Evolutionary conservation across 2,329 filamentous ascomycete genomes (phyloP).

Genomic region (Metarhizium album): DNA sequence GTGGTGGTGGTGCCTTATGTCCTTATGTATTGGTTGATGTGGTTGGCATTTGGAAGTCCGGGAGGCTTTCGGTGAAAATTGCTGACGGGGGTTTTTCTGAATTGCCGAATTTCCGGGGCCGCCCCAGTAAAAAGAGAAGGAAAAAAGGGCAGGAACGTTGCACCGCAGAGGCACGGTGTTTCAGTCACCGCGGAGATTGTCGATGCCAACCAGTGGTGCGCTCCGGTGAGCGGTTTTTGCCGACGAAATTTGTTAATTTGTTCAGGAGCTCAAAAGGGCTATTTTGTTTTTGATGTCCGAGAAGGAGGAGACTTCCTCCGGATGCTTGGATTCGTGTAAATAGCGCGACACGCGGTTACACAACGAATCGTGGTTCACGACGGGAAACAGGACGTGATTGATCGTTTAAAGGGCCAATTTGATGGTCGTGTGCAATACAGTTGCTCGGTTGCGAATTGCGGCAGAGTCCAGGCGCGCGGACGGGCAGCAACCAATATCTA

Average conservation of each 20-base stretch:
- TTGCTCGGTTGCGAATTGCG: no score
- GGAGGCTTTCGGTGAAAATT: not conserved
- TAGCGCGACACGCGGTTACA: not conserved
- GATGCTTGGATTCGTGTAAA: not conserved
- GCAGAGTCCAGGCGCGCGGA: no score
- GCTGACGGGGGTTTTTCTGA: not conserved
- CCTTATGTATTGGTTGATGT: not conserved
- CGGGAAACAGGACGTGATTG: not conserved
- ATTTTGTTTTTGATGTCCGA: no score
- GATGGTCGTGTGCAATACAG: no score
- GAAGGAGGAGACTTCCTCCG: no score
- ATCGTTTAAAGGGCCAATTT: no score
- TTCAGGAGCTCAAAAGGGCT: no score
- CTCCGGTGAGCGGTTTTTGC: not conserved
- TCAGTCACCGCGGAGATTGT: conserved; percentile 3
- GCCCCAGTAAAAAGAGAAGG: not conserved
- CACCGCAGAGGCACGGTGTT: not conserved
- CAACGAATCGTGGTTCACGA: not conserved
- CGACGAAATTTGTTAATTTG: not conserved
- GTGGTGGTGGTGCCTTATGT: not conserved
- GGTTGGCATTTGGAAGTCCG: not conserved
- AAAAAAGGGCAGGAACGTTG: not conserved
- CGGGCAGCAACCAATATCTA: no score
- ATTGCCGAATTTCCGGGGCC: not conserved
- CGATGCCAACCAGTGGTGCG: not conserved